Evolutionary conservation across 306 rosid species (phyloP).

Genomic region (Citrullus mucosospermus): DNA sequence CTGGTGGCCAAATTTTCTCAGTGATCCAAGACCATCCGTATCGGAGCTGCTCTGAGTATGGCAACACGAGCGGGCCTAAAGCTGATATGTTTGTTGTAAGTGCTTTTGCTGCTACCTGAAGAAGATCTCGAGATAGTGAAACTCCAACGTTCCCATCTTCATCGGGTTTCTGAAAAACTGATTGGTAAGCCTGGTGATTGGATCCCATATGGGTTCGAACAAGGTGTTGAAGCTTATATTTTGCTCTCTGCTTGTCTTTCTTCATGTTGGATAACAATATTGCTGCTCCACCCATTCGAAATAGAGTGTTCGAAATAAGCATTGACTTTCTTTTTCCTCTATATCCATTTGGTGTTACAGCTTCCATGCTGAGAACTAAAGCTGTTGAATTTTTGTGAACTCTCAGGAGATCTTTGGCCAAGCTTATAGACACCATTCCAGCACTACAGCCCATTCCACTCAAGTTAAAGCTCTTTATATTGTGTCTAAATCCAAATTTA

Average conservation of each 20-base stretch:
- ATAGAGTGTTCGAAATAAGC: slow-evolving; percentile 47
- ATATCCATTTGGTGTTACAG: slow-evolving; percentile 43
- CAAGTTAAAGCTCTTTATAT: slow-evolving; percentile 37
- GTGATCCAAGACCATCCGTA: slow-evolving; percentile 26
- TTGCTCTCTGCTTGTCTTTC: slow-evolving; percentile 31
- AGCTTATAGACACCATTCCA: slow-evolving; percentile 41
- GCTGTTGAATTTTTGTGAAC: slow-evolving; percentile 48
- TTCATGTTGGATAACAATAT: slow-evolving; percentile 45
- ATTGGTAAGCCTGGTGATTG: slow-evolving; percentile 36
- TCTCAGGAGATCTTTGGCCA: slow-evolving; percentile 47
- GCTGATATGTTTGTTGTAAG: slow-evolving; percentile 31
- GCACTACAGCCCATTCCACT: slow-evolving; percentile 84
- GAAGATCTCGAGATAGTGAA: slow-evolving; percentile 32
- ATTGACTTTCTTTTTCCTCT: slow-evolving; percentile 36
- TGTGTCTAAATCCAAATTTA: slow-evolving; percentile 56
- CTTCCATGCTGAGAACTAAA: slow-evolving; percentile 59
- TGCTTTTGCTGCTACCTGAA: slow-evolving; percentile 44
- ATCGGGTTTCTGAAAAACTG: slow-evolving; percentile 44
- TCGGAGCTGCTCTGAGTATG: slow-evolving; percentile 42
- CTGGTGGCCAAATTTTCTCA: slow-evolving; percentile 17
- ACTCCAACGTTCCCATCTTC: slow-evolving; percentile 35
- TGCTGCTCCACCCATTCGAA: slow-evolving; percentile 67
- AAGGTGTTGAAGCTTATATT: slow-evolving; percentile 49
- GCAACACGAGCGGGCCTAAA: slow-evolving; percentile 49
- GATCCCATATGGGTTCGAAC: slow-evolving; percentile 52